Evolutionary conservation across 257 asterid genomes (phyloP).

Genomic region (Verbena officinalis): DNA sequence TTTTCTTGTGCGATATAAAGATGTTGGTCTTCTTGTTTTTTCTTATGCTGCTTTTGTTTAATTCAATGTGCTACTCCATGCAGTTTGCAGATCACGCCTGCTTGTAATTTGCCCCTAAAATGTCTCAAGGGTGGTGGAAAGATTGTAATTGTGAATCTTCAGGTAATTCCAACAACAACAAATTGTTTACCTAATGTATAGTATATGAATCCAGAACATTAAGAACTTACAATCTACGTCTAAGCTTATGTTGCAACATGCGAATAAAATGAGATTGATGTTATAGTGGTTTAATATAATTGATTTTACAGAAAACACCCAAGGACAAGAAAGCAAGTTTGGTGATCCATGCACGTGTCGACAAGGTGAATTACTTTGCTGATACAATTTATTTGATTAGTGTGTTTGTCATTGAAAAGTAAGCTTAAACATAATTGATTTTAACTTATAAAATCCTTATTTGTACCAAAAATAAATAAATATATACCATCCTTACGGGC

Average conservation of each 20-base stretch:
- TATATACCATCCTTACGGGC: neutral
- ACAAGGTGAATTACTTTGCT: constrained; percentile 56
- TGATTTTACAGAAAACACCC: constrained; percentile 79
- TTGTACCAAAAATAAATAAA: constrained; percentile 2
- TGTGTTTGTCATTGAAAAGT: constrained; percentile 15
- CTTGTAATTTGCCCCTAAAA: constrained; percentile 91
- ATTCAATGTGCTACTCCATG: constrained; percentile 35
- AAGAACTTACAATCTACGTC: constrained; percentile 8
- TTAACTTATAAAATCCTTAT: neutral
- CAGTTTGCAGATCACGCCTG: constrained; percentile 99
- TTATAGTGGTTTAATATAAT: constrained; percentile 22
- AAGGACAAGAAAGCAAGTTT: constrained; percentile 92
- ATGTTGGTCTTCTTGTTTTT: constrained; percentile 10
- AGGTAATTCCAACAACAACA: constrained; percentile 64
- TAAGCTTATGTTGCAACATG: constrained; percentile 4
- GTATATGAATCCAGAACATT: constrained; percentile 13
- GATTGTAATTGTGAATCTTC: constrained; percentile 93
- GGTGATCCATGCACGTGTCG: constrained; percentile 89
- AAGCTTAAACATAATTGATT: constrained; percentile 9
- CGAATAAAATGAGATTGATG: constrained; percentile 22
- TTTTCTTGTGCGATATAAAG: neutral
- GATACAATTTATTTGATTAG: constrained; percentile 13
- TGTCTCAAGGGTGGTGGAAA: constrained; percentile 87
- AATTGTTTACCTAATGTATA: constrained; percentile 3
- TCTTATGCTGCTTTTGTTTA: constrained; percentile 1